phyloP scores from a whole-genome alignment of 768 basidiomycete species.

The Leccinum truebloodii region DNA sequence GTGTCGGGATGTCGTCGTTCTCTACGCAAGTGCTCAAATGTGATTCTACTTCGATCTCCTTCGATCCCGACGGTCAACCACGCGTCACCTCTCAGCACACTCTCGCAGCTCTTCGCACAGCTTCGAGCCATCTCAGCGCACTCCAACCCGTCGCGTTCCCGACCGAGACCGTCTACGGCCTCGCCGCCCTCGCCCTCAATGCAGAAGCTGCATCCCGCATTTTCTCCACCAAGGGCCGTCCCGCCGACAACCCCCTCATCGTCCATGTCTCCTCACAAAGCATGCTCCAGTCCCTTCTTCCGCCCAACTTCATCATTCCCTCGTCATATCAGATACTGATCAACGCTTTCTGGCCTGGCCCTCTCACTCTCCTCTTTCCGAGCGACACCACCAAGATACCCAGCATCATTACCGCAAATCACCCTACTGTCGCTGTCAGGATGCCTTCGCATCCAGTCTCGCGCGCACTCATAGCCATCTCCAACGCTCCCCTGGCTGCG shows the following conservation, averaged over 20 bases:
- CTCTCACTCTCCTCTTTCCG: constrained; percentile 91
- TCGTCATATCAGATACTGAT: constrained; percentile 73
- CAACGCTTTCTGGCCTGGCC: constrained; percentile 90
- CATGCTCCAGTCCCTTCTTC: constrained; percentile 82
- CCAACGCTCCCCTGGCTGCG: constrained; percentile 81
- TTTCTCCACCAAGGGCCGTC: constrained; percentile 88
- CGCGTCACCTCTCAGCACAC: constrained; percentile 53
- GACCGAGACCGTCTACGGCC: constrained; percentile 97
- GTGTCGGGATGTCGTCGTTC: constrained; percentile 9
- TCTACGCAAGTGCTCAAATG: constrained; percentile 54
- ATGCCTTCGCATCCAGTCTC: constrained; percentile 96
- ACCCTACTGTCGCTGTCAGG: constrained; percentile 82
- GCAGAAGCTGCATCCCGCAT: constrained; percentile 66
- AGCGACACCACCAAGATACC: constrained; percentile 62
- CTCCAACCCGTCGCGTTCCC: constrained; percentile 80
- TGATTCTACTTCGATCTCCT: constrained; percentile 62
- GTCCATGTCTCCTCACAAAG: constrained; percentile 85
- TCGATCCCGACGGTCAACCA: constrained; percentile 48
- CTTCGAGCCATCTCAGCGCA: constrained; percentile 50
- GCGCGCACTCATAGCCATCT: constrained; percentile 77
- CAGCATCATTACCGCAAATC: constrained; percentile 73
- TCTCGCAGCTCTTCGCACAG: constrained; percentile 51
- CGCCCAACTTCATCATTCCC: constrained; percentile 60
- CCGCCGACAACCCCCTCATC: constrained; percentile 95
- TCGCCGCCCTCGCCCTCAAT: constrained; percentile 84